Evolutionary conservation across 495 filamentous ascomycete genomes (phyloP).

Genomic region (Annulohypoxylon moriforme): DNA sequence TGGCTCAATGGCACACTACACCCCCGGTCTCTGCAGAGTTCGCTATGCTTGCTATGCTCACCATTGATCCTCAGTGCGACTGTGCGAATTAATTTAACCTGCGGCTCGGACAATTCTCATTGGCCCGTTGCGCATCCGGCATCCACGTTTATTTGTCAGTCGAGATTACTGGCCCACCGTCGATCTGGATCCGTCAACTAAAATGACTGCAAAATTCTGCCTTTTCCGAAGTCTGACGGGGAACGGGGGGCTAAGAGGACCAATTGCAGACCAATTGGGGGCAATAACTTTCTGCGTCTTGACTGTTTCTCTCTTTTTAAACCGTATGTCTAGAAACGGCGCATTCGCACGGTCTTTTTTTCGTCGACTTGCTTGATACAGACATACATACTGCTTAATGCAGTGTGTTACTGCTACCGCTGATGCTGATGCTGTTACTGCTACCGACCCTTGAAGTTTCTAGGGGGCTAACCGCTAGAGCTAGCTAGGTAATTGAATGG

Average conservation of each 20-base stretch:
- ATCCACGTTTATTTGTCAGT: constrained; percentile 46
- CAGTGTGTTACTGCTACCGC: neutral
- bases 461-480: neutral
- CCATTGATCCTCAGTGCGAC: constrained; percentile 20
- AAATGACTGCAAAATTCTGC: constrained; percentile 21
- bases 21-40: constrained; percentile 26
- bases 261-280: constrained; percentile 2
- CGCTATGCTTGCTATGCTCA: constrained; percentile 10
- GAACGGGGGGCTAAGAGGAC: neutral
- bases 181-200: constrained; percentile 38
- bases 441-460: neutral
- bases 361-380: neutral
- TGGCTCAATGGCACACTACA: constrained; percentile 28
- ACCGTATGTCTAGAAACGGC: constrained; percentile 1
- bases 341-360: constrained; percentile 20
- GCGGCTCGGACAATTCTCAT: constrained; percentile 39
- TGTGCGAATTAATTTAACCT: constrained; percentile 40
- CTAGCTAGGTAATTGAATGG: constrained; percentile 1
- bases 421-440: too few relatives aligned
- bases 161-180: constrained; percentile 45
- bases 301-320: constrained; percentile 13
- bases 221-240: constrained; percentile 15
- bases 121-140: constrained; percentile 16
- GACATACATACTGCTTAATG: neutral
- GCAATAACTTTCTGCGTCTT: neutral